These are phyloP conservation scores for Rosa rugosa DNA, from an alignment of 306 rosid genomes.

Conservation along the genomic window DNA sequence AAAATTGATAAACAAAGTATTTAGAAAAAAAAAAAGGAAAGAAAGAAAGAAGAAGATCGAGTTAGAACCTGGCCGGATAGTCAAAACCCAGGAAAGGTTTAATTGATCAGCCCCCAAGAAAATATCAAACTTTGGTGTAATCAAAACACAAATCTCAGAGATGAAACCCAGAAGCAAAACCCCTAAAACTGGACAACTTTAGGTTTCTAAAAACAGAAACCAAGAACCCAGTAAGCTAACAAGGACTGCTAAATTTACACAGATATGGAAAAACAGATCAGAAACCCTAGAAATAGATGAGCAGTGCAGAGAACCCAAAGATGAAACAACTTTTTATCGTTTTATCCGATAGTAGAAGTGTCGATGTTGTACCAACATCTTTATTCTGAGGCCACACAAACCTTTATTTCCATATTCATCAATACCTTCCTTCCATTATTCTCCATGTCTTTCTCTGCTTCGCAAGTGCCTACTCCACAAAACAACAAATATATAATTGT, in stretches of 20 bases:
- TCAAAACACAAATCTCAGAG: not conserved
- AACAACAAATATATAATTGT: not conserved
- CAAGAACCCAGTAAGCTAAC: not conserved
- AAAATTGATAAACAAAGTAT: not conserved
- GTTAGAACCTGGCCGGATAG: not conserved
- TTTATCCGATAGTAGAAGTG: not conserved
- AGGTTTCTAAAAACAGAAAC: not conserved
- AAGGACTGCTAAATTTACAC: not conserved
- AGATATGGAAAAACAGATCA: slow-evolving; percentile 12
- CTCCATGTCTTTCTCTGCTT: slow-evolving; percentile 18
- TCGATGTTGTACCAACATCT: slow-evolving; percentile 10
- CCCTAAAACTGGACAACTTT: not conserved
- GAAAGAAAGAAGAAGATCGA: not conserved
- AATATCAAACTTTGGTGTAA: not conserved
- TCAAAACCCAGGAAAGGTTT: slow-evolving; percentile 4
- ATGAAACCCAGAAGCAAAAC: slow-evolving; percentile 4
- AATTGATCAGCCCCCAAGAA: not conserved
- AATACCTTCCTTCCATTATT: slow-evolving; percentile 19
- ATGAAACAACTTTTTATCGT: not conserved
- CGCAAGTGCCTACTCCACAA: slow-evolving; percentile 19
- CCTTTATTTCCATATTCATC: slow-evolving; percentile 29
- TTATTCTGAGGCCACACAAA: slow-evolving; percentile 25
- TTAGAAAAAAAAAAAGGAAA: too few species aligned
- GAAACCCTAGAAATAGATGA: slow-evolving; percentile 44
- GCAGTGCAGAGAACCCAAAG: not conserved